Base-by-base conservation (phyloP, 164 flowering plant species). In the Warburgia ugandensis region DNA sequence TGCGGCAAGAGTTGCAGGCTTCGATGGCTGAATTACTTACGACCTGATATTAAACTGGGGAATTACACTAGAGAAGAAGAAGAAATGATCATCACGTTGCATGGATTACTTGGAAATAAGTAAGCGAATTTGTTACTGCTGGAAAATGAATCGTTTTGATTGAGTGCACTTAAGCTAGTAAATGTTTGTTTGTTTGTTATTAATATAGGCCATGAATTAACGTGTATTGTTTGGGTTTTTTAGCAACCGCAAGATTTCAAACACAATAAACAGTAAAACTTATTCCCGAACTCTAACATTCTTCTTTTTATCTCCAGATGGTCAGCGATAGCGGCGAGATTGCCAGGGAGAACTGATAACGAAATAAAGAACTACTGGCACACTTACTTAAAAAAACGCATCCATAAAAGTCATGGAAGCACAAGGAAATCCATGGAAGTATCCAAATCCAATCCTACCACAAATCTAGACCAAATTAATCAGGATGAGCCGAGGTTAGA, bases 1-100 rank as follows among this genome's bases (percentile, higher is more conserved):
- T 79, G 85, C 52, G 85, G 85, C 23, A 79, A 79, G 71, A 78
- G 84, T 50, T 78, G 84, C 70, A 63, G 84, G 36, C 68, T 78
- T 6, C 54, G 84, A 10, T 78, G 86, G 86, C 67, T 64, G 17
- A 80, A 80, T 59, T 80, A 80, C 72, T 45, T 80, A 42, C 55
- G 78, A 45, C 86, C 86, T 0, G 86, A 77, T 38, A 73, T 80
- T 36, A 80, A 77, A 40, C 54, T 80, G 31, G 86, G 86, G 1
- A 80, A 80, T 46, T 80, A 75, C 52, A 75, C 54, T 47, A 60
- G 32, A 28, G 77, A 80, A 65, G 86, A 80, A 62, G 82, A 80
- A 29, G 77, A 80, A 5, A 68, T 74, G 0, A 75, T 80, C 49
- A 73, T 80, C 59, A 44, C 66, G 1, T 48, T 77, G 5, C 86